Evolutionary conservation across 306 rosid genomes (phyloP), one percentile per base, ranked within the genome.

Genomic region (Dryas octopetala): DNA sequence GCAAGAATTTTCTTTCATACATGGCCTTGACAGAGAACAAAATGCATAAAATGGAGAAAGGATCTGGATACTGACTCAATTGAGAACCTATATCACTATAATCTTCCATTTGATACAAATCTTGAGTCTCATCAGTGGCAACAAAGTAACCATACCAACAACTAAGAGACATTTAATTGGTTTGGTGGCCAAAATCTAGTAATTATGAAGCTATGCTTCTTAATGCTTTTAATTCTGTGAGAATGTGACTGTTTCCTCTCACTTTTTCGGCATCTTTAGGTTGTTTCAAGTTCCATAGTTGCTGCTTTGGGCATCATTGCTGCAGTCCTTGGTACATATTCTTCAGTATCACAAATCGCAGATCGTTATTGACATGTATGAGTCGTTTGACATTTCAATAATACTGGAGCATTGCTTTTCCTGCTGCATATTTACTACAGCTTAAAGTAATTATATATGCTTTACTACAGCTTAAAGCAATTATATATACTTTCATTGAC

Each of bases 271-370:
- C 19, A 16, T 62, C 1, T 69, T 84, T 78, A 92, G 97, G 76
- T 92, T 50, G 74, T 68, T 61, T 73, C 81, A 3, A 82, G 91
- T 58, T 49, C 67, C 16, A 67, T 78, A n/a, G 74, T 88, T 44
- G 84, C 78, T 41, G 80, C 45, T 11, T 32, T 80, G 70, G 97
- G 97, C 61, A 28, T 89, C 38, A 28, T 67, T 11, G 40, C 85
- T 64, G 91, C 85, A 55, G 50, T 58, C 50, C 74, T 89, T 60
- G 97, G 96, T 79, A 86, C 91, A 67, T 89, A 88, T 76, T 88
- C 93, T 55, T 85, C 96, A 6, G 6, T 89, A 23, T 79, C 60
- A 17, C 68, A 76, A 52, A 85, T 91, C 23, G 52, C 68, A n/a
- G 71, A 79, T 13, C 70, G 71, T 66, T 84, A 62, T 74, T 70